phyloP scores from a whole-genome alignment of 1,284 basidiomycete genomes.

The Ustanciosporium gigantosporum region DNA sequence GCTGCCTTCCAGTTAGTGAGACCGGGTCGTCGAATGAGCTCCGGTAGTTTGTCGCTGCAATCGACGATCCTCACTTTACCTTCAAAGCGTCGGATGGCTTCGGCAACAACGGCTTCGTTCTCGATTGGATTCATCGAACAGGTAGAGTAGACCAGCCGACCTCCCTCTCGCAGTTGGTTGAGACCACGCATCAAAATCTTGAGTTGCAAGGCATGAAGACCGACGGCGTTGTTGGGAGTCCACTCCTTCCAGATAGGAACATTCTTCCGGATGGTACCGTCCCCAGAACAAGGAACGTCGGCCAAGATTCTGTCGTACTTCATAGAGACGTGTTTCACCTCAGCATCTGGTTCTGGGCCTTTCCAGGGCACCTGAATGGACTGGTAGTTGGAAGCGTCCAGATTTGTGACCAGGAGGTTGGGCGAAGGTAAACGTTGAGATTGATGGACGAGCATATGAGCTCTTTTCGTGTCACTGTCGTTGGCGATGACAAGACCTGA shows the following conservation, averaged over 20 bases:
- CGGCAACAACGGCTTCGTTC: slow-evolving; percentile 93
- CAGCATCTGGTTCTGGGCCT: slow-evolving; percentile 16
- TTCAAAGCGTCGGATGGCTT: slow-evolving; percentile 63
- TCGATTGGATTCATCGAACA: slow-evolving; percentile 97
- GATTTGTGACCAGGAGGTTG: slow-evolving; percentile 90
- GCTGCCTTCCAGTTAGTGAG: slow-evolving; percentile 57
- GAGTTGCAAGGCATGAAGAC: slow-evolving; percentile 87
- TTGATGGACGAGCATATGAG: slow-evolving; percentile 96
- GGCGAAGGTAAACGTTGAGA: slow-evolving; percentile 91
- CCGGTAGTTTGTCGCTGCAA: slow-evolving; percentile 72
- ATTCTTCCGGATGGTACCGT: slow-evolving; percentile 95
- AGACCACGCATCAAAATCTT: slow-evolving; percentile 91
- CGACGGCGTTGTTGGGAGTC: slow-evolving; percentile 85
- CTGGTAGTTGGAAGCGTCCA: slow-evolving; percentile 86
- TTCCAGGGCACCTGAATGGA: slow-evolving; percentile 52
- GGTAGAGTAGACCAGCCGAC: slow-evolving; percentile 94
- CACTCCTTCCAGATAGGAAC: slow-evolving; percentile 92
- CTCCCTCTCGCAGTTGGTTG: slow-evolving; percentile 81
- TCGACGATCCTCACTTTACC: slow-evolving; percentile 81
- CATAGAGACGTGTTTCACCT: slow-evolving; percentile 64
- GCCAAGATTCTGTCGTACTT: slow-evolving; percentile 91
- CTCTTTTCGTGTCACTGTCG: slow-evolving; percentile 89
- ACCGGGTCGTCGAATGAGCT: slow-evolving; percentile 69
- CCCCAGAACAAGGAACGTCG: slow-evolving; percentile 96
- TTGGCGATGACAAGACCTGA: slow-evolving; percentile 81